Evolutionary conservation across 108 stramenopile genomes (phyloP).

Genomic region (Nannochloropsis gaditana): DNA sequence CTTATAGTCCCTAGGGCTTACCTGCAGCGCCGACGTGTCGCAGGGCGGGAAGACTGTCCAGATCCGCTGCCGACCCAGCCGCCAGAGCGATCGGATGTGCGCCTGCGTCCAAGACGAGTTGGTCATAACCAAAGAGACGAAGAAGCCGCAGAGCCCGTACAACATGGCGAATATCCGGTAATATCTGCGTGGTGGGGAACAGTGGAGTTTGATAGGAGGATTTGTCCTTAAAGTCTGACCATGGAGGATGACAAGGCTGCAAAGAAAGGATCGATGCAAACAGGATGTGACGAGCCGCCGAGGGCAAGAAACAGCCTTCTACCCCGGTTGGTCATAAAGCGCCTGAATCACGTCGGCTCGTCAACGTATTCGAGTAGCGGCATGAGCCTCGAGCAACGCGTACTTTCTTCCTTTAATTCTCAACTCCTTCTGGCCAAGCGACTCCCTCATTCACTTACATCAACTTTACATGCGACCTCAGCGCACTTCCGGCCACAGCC

Average conservation of each 20-base stretch:
- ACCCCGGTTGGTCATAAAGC: too few relatives aligned
- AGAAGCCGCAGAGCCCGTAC: conserved; percentile 71
- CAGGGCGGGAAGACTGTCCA: conserved; percentile 81
- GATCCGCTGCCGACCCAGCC: conserved; percentile 42
- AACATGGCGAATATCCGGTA: conserved; percentile 72
- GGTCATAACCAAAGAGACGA: conserved; percentile 75
- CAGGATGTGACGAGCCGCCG: too few relatives aligned
- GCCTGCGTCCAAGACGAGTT: conserved; percentile 91
- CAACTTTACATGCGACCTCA: conserved; percentile 67
- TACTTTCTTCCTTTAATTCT: neutral
- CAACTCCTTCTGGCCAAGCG: neutral
- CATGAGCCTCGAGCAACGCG: neutral
- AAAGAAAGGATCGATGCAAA: too few relatives aligned
- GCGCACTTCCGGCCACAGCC: conserved; percentile 52
- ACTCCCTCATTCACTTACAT: conserved; percentile 13
- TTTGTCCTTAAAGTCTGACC: too few relatives aligned
- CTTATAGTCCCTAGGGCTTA: neutral
- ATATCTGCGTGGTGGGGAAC: conserved; percentile 54
- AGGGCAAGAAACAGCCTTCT: too few relatives aligned
- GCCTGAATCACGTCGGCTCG: too few relatives aligned
- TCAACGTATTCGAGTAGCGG: neutral
- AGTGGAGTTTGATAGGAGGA: neutral
- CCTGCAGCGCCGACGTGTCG: conserved; percentile 59
- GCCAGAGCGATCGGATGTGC: conserved; percentile 62
- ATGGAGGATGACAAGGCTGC: too few relatives aligned